These are phyloP conservation scores for Rubia balearica DNA, from an alignment of 305 asterid genomes.

Conservation along the genomic window DNA sequence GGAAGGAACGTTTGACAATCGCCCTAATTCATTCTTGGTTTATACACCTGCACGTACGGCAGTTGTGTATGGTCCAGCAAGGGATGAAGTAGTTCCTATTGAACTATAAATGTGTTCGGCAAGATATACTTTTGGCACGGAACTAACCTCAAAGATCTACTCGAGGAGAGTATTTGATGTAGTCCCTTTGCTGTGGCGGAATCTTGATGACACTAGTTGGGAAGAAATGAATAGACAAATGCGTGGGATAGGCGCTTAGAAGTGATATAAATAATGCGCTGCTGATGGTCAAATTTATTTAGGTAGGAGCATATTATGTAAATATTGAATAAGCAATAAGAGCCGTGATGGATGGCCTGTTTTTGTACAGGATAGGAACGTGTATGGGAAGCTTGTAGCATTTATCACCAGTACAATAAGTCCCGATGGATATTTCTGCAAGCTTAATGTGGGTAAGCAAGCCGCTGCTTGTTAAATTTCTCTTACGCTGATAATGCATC, in stretches of 20 bases:
- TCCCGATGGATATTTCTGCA: neutral
- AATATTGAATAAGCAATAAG: neutral
- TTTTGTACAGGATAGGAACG: constrained; percentile 9
- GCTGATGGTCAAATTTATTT: neutral
- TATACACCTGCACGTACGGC: constrained; percentile 92
- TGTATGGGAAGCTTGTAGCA: neutral
- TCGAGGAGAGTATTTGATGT: neutral
- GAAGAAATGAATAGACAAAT: neutral
- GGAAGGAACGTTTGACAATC: constrained; percentile 63
- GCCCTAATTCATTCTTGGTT: constrained; percentile 70
- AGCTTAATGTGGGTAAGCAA: neutral
- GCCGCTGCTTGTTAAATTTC: neutral
- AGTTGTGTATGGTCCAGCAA: constrained; percentile 59
- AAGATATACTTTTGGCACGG: neutral
- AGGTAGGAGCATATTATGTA: neutral
- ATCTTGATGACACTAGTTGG: neutral
- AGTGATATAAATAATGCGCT: constrained; percentile 1
- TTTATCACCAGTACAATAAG: neutral
- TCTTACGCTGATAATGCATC: no score
- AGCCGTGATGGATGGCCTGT: constrained; percentile 3
- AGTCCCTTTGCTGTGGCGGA: neutral
- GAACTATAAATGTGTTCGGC: constrained; percentile 18
- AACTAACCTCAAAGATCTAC: neutral
- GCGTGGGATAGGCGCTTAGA: neutral
- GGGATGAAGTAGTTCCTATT: constrained; percentile 26